A percentile compares a stretch with the other conserved stretches of the same genome.
Conservation (phyloP, 1,139 yeast species). For the Debaryomyces sp. region DNA sequence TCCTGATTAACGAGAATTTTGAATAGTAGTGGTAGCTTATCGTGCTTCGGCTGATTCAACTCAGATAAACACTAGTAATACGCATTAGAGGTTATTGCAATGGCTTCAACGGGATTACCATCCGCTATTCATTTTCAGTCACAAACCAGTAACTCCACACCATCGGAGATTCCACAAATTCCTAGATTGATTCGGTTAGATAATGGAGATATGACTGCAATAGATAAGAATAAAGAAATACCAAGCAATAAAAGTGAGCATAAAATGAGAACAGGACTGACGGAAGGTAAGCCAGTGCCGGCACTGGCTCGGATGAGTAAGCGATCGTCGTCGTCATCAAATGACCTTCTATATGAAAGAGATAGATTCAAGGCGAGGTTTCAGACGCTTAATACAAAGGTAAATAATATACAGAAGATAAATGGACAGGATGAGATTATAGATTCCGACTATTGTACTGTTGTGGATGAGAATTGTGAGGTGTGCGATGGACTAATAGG, state of each 20-base stretch:
- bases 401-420: background rate
- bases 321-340: conserved; percentile 46
- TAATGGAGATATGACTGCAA: background rate
- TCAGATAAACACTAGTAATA: background rate
- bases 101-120: conserved; percentile 4
- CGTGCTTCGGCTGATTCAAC: conserved; percentile 5
- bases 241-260: background rate
- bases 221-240: background rate
- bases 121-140: background rate
- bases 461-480: conserved; percentile 28
- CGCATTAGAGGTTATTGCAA: background rate
- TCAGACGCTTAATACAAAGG: conserved; percentile 32
- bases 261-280: background rate
- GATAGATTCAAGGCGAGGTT: conserved; percentile 48
- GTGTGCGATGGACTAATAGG: conserved; percentile 40
- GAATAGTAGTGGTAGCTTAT: background rate
- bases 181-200: background rate
- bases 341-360: conserved; percentile 45
- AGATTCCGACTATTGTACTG: conserved; percentile 11
- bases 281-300: background rate
- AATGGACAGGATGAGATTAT: background rate
- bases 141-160: background rate
- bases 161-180: background rate
- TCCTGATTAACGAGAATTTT: background rate
- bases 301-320: conserved; percentile 21